Evolutionary conservation across 306 rosid species (phyloP).

Genomic region (Vigna radiata): DNA sequence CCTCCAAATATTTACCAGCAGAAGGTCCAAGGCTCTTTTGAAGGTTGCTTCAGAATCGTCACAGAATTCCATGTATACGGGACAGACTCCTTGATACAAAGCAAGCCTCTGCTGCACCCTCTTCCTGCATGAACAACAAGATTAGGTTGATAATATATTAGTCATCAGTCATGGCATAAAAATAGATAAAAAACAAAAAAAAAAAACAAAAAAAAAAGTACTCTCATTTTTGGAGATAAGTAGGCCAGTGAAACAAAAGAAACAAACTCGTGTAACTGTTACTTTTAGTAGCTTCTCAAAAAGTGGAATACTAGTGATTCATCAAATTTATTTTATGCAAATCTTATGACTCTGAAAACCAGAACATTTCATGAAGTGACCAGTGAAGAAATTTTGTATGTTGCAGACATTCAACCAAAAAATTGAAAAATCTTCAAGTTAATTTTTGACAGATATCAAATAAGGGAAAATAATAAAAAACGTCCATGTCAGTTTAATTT

Average conservation of each 20-base stretch:
- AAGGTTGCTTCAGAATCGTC: constrained; percentile 86
- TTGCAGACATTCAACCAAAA: constrained; percentile 6
- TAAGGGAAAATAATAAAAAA: background rate
- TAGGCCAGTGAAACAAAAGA: background rate
- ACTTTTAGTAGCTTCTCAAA: constrained; percentile 4
- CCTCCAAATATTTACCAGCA: constrained; percentile 60
- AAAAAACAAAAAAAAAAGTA: too few relatives aligned
- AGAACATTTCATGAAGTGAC: background rate
- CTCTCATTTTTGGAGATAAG: background rate
- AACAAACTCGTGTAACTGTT: background rate
- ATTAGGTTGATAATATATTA: constrained; percentile 16
- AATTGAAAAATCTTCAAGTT: background rate
- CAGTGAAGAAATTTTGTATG: background rate
- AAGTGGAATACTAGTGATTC: constrained; percentile 2
- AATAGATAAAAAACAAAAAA: background rate
- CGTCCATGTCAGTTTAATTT: background rate
- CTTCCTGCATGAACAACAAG: constrained; percentile 69
- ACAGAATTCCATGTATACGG: constrained; percentile 81
- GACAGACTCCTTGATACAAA: constrained; percentile 93
- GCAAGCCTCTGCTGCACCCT: constrained; percentile 85
- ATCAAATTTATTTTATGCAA: background rate
- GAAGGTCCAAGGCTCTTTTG: constrained; percentile 62
- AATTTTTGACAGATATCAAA: background rate
- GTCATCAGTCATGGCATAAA: constrained; percentile 7
- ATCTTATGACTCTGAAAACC: background rate